Conservation (phyloP, 768 basidiomycete species). For the Trametopsis cervina region DNA sequence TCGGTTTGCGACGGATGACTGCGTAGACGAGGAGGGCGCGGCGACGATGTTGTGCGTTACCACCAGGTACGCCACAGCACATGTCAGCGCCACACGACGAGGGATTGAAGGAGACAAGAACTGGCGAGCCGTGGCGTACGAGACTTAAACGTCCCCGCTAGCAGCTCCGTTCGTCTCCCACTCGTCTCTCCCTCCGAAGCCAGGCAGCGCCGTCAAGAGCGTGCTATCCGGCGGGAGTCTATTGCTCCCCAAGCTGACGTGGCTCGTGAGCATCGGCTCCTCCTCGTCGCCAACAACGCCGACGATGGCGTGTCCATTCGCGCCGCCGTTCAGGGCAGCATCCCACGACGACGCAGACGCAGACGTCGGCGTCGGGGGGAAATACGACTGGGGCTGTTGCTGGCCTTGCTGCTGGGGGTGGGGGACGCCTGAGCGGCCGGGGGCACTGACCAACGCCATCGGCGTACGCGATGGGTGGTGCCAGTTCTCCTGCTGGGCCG, state of each 20-base stretch:
- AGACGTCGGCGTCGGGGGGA: neutral
- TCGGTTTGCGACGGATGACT: no score
- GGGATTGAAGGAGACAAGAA: neutral
- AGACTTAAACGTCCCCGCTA: neutral
- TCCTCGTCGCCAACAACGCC: conserved; percentile 1
- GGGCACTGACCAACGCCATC: neutral
- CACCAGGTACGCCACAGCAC: no score
- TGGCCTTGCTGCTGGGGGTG: neutral
- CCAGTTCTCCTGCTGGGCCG: neutral
- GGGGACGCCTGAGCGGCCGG: conserved; percentile 2
- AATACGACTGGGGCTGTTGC: neutral
- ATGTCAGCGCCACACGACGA: neutral
- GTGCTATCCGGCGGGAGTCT: conserved; percentile 13
- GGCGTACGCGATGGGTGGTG: neutral
- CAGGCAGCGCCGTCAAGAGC: conserved; percentile 12
- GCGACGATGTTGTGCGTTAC: no score
- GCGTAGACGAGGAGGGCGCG: no score
- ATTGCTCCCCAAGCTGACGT: conserved; percentile 10
- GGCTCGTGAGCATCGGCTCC: conserved; percentile 11
- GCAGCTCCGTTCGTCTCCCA: neutral
- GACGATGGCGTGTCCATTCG: neutral
- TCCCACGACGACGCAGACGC: neutral
- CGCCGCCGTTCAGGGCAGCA: neutral
- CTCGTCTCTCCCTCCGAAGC: conserved; percentile 3
- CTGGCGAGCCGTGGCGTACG: no score